Evolutionary conservation across 2,329 filamentous ascomycete species (phyloP), one percentile per base, ranked within the genome.

Genomic region (Cercospora sp.): DNA sequence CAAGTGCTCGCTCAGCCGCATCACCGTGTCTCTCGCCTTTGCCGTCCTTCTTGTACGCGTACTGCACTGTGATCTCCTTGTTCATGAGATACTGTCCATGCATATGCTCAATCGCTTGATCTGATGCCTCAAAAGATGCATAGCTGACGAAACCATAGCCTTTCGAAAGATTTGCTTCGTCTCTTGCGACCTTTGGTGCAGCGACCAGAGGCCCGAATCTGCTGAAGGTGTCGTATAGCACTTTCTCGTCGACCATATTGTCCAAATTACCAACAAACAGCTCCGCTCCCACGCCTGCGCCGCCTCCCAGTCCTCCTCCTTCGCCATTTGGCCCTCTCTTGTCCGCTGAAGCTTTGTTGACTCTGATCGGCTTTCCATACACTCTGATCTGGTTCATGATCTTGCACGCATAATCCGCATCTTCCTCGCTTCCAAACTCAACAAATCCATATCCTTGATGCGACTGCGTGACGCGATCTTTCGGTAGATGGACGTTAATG

Each of bases 361-460:
- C 94, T 75, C 95, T 91, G 75, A 99, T 91, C 18, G 94, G 93
- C 80, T 97, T 98, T 72, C 94, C 94, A 80, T 91, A 97, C 26
- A 99, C 84, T 69, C 94, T 90, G 73, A 98, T 90, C 78, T 94
- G 92, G 82, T 98, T 98, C 91, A 98, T 96, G 74, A 97, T 92
- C 78, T 94, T 91, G 74, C 93, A 91, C 23, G 95, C 94, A 83
- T 99, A 99, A 79, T 98, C 95, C 75, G 95, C 95, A 80, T 97
- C 95, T 77, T 93, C 90, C 79, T 97, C 93, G 73, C 91, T 94
- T 77, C 93, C 94, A 81, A 97, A 99, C 81, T 99, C 95, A 81
- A 99, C 95, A 81, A 99, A 99, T 75, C 95, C 95, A 84, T 97
- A 99, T 75, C 95, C 95, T 82, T 98, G 95, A 80, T 99, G 95